Conservation (phyloP, 148 eudicot genomes). For the Vaccinium macrocarpon region DNA sequence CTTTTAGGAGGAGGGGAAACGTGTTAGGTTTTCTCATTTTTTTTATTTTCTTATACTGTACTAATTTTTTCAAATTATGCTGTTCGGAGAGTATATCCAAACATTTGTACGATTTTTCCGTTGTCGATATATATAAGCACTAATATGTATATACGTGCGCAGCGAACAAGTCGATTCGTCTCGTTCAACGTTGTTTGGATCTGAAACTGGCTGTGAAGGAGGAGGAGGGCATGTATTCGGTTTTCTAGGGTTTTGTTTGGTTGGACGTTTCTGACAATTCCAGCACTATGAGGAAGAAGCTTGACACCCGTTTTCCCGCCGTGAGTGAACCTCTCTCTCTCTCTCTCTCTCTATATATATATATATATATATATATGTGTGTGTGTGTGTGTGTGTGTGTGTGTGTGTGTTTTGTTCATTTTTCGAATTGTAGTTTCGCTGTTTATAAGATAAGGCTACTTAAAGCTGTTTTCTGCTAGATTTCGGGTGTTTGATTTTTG, state of each 20-base stretch:
- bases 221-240: neutral
- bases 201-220: neutral
- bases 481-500: neutral
- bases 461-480: neutral
- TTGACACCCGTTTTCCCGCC: constrained; percentile 48
- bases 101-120: neutral
- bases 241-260: constrained; percentile 18
- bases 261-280: neutral
- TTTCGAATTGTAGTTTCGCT: neutral
- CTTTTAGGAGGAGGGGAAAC: neutral
- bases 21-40: neutral
- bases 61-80: neutral
- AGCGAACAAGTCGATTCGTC: neutral
- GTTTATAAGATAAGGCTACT: neutral
- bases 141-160: neutral
- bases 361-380: neutral
- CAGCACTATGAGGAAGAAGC: constrained; percentile 36
- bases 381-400: neutral
- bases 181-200: neutral
- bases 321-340: constrained; percentile 26
- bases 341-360: neutral
- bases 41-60: neutral
- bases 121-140: neutral
- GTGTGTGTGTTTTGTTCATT: neutral
- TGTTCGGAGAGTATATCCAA: neutral